Evolutionary conservation across 2,329 filamentous ascomycete genomes (phyloP).

Genomic region (Claviceps pusilla): DNA sequence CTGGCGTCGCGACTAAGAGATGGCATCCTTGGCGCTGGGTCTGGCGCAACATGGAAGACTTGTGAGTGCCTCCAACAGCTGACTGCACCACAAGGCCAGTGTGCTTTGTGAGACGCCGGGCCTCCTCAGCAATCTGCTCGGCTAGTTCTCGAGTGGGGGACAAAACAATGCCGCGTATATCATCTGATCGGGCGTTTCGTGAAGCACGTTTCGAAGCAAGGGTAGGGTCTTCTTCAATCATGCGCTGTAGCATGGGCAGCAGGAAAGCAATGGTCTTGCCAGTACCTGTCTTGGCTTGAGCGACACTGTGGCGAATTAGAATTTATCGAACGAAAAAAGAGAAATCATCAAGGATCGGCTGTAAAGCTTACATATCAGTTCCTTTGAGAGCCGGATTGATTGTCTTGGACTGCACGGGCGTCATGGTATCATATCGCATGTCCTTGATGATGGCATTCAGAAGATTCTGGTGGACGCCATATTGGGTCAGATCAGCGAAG

Average conservation of each 20-base stretch:
- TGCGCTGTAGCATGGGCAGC: constrained; percentile 67
- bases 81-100: constrained; percentile 55
- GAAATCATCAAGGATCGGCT: neutral
- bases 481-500: constrained; percentile 29
- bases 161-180: constrained; percentile 56
- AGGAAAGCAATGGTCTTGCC: constrained; percentile 94
- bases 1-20: constrained; percentile 79
- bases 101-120: constrained; percentile 45
- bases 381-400: constrained; percentile 69
- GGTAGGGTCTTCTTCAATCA: constrained; percentile 48
- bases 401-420: constrained; percentile 74
- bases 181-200: constrained; percentile 29
- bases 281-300: constrained; percentile 91
- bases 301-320: constrained; percentile 42
- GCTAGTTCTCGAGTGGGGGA: constrained; percentile 72
- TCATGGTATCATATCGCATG: constrained; percentile 76
- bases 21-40: constrained; percentile 70
- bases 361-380: constrained; percentile 56
- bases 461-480: constrained; percentile 48
- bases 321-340: neutral
- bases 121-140: constrained; percentile 68
- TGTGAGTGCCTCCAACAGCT: constrained; percentile 86
- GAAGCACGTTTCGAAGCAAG: constrained; percentile 34
- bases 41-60: constrained; percentile 48
- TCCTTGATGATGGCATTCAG: constrained; percentile 52